Evolutionary conservation across 23 red algal species (phyloP).

Genomic region (Cyanidioschyzon merolae): DNA sequence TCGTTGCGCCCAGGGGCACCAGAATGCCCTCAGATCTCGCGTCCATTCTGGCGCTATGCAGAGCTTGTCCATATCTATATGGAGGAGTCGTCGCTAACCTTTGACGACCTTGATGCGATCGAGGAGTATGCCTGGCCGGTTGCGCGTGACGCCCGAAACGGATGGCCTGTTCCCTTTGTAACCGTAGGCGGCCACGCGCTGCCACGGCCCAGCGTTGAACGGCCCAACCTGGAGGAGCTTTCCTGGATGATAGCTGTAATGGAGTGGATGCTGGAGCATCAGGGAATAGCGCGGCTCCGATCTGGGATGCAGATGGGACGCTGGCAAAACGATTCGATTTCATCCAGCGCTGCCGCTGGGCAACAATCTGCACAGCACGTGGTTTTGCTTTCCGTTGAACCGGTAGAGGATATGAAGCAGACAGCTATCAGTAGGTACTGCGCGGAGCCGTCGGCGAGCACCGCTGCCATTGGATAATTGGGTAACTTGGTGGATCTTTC

Average conservation of each 20-base stretch:
- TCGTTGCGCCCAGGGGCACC: neutral
- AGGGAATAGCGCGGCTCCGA: neutral
- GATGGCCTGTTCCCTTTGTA: constrained; percentile 2
- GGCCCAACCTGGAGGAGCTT: neutral
- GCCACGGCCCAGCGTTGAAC: neutral
- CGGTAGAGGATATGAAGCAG: neutral
- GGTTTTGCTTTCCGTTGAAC: neutral
- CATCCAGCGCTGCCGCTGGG: neutral
- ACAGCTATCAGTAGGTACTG: too few species aligned
- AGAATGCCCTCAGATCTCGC: neutral
- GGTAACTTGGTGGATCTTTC: too few species aligned
- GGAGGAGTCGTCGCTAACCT: constrained; percentile 9
- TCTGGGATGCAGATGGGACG: neutral
- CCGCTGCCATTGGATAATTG: too few species aligned
- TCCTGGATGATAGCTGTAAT: neutral
- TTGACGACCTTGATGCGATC: constrained; percentile 16
- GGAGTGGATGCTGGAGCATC: constrained; percentile 12
- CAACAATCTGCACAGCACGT: neutral
- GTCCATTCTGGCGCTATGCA: neutral
- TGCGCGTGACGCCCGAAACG: neutral
- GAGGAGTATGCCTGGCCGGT: constrained; percentile 6
- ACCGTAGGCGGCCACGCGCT: neutral
- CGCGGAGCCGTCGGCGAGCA: too few species aligned
- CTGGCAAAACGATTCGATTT: neutral
- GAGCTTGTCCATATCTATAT: constrained; percentile 18